Evolutionary conservation across 1,139 yeast species (phyloP).

Genomic region (Candida sp.): DNA sequence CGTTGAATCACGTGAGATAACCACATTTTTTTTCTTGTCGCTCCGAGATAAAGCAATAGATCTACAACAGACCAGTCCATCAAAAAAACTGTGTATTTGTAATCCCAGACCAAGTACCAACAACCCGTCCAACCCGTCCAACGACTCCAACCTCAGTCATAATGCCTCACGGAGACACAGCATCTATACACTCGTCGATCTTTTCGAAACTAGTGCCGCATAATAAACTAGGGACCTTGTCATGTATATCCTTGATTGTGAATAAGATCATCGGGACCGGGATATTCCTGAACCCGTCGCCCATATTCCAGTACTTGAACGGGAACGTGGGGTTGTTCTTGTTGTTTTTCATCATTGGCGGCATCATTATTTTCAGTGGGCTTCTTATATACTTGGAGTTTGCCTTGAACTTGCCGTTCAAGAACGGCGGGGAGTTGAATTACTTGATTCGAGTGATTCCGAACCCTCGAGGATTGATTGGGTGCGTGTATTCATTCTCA

Average conservation of each 20-base stretch:
- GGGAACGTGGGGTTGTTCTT: constrained; percentile 49
- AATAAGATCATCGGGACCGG: constrained; percentile 60
- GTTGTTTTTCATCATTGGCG: constrained; percentile 47
- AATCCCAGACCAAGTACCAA: background rate
- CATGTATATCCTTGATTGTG: constrained; percentile 42
- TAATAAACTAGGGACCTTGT: constrained; percentile 21
- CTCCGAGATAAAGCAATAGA: background rate
- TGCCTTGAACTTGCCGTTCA: constrained; percentile 50
- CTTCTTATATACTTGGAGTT: constrained; percentile 49
- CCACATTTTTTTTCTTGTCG: background rate
- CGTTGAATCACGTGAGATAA: background rate
- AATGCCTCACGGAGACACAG: constrained; percentile 6
- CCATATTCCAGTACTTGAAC: constrained; percentile 45
- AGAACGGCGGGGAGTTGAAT: constrained; percentile 56
- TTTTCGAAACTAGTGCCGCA: constrained; percentile 6
- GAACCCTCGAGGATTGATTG: constrained; percentile 38
- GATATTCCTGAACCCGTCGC: constrained; percentile 52
- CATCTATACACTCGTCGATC: constrained; percentile 9
- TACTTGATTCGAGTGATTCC: constrained; percentile 48
- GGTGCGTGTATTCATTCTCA: constrained; percentile 50
- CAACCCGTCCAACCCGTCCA: background rate
- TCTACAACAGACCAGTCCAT: background rate
- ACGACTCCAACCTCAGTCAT: background rate
- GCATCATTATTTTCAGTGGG: constrained; percentile 50
- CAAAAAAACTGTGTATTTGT: background rate